Percentiles rank a stretch among this genome's conserved stretches.
phyloP scores from a whole-genome alignment of 2,329 filamentous ascomycete genomes.

The Epichloe scottii region DNA sequence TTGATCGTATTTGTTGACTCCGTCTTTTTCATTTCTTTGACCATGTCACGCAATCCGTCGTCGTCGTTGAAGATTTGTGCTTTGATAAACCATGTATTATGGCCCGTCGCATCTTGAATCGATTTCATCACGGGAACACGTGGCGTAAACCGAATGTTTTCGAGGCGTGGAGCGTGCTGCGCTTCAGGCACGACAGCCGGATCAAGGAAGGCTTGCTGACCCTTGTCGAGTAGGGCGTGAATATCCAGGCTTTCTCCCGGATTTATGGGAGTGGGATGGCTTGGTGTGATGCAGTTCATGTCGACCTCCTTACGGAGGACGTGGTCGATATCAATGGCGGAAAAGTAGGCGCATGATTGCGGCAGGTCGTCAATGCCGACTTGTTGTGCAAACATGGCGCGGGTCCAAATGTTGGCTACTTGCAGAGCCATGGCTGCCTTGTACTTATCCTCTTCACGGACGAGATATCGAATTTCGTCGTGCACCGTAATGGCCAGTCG shows the following conservation, averaged over 20 bases:
- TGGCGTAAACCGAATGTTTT: slow-evolving; percentile 54
- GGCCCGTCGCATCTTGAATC: slow-evolving; percentile 37
- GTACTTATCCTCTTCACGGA: slow-evolving; percentile 76
- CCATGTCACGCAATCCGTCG: slow-evolving; percentile 58
- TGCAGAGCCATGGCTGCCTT: slow-evolving; percentile 85
- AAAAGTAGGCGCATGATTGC: slow-evolving; percentile 90
- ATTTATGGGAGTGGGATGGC: slow-evolving; percentile 63
- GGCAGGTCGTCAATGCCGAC: slow-evolving; percentile 92
- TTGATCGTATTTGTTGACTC: slow-evolving; percentile 12
- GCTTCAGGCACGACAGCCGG: slow-evolving; percentile 44
- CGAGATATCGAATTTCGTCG: slow-evolving; percentile 92
- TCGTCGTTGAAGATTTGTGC: slow-evolving; percentile 74
- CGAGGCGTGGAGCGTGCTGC: slow-evolving; percentile 39
- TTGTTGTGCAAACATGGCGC: slow-evolving; percentile 94
- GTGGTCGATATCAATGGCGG: slow-evolving; percentile 85
- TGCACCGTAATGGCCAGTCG: slow-evolving; percentile 90
- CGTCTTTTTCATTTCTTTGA: slow-evolving; percentile 44
- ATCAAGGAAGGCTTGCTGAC: slow-evolving; percentile 56
- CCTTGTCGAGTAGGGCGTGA: slow-evolving; percentile 59
- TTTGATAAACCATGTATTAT: slow-evolving; percentile 54
- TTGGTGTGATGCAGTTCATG: slow-evolving; percentile 93
- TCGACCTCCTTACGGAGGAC: slow-evolving; percentile 97
- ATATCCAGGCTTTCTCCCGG: slow-evolving; percentile 86
- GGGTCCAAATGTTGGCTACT: slow-evolving; percentile 88
- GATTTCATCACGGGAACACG: slow-evolving; percentile 70